A percentile compares a stretch with the other conserved stretches of the same genome.
Evolutionary conservation across 371 early-diverging fungal species (phyloP).

Genomic region (Actinomucor elegans): DNA sequence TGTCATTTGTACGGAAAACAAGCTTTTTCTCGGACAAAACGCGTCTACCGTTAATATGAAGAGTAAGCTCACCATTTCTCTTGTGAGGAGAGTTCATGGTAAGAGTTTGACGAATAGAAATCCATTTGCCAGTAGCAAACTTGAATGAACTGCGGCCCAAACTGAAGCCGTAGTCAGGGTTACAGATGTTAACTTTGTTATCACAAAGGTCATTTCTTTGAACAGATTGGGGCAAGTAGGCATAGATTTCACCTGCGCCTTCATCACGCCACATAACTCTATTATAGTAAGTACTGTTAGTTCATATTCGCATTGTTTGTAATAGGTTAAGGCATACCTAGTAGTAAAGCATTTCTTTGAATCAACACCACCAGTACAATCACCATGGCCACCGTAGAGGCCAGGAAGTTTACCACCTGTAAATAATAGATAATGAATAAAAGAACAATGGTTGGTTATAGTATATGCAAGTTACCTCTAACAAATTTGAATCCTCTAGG

Average conservation of each 20-base stretch:
- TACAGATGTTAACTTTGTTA: slow-evolving; percentile 50
- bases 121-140: slow-evolving; percentile 60
- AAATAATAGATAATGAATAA: not conserved
- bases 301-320: slow-evolving; percentile 3
- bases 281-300: not conserved
- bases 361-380: slow-evolving; percentile 59
- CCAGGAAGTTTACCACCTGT: slow-evolving; percentile 58
- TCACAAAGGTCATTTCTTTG: slow-evolving; percentile 49
- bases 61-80: slow-evolving; percentile 42
- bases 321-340: slow-evolving; percentile 19
- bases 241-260: slow-evolving; percentile 65
- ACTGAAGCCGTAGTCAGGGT: slow-evolving; percentile 61
- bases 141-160: slow-evolving; percentile 59
- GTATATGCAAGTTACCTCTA: slow-evolving; percentile 30
- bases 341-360: slow-evolving; percentile 61
- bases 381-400: slow-evolving; percentile 50
- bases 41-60: slow-evolving; percentile 16
- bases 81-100: slow-evolving; percentile 56
- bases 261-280: slow-evolving; percentile 63
- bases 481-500: slow-evolving; percentile 54
- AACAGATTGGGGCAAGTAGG: slow-evolving; percentile 51
- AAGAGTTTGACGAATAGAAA: slow-evolving; percentile 52
- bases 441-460: not conserved
- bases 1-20: slow-evolving; percentile 9
- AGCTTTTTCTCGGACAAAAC: slow-evolving; percentile 4